Evolutionary conservation across 106 monocot genomes (phyloP).

Genomic region (Allium sativum): DNA sequence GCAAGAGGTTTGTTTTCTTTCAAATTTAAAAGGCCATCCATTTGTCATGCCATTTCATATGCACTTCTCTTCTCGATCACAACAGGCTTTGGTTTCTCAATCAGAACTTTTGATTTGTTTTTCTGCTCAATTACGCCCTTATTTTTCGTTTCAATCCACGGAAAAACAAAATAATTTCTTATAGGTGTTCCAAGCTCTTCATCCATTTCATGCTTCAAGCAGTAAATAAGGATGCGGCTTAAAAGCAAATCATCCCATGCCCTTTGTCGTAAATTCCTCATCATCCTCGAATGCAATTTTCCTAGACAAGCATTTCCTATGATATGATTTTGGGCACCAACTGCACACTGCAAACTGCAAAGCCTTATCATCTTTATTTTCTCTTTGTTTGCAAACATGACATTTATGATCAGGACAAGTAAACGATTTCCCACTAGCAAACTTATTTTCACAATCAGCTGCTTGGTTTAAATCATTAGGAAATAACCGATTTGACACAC

Average conservation of each 20-base stretch:
- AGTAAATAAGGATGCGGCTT: constrained; percentile 68
- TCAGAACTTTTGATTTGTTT: too few species aligned
- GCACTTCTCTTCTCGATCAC: too few species aligned
- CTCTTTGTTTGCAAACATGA: constrained; percentile 38
- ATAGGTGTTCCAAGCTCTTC: too few species aligned
- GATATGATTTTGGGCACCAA: constrained; percentile 72
- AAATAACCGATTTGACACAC: constrained; percentile 38
- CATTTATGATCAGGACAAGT: constrained; percentile 70
- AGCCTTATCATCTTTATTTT: constrained; percentile 36
- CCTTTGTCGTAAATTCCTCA: constrained; percentile 27
- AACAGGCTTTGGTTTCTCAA: too few species aligned
- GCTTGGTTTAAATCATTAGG: constrained; percentile 28
- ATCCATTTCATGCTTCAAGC: too few species aligned
- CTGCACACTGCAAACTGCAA: constrained; percentile 78
- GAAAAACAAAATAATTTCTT: too few species aligned
- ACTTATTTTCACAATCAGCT: constrained; percentile 31
- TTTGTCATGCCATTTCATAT: too few species aligned
- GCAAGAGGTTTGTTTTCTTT: too few species aligned
- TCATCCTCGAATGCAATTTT: constrained; percentile 43
- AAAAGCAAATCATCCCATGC: constrained; percentile 76
- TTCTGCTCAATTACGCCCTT: too few species aligned
- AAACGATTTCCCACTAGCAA: constrained; percentile 47
- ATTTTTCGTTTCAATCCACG: too few species aligned
- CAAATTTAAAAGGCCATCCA: too few species aligned
- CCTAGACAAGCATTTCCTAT: constrained; percentile 80